Evolutionary conservation across 73 alveolate genomes (phyloP).

Genomic region (Paramecium sonneborni): DNA sequence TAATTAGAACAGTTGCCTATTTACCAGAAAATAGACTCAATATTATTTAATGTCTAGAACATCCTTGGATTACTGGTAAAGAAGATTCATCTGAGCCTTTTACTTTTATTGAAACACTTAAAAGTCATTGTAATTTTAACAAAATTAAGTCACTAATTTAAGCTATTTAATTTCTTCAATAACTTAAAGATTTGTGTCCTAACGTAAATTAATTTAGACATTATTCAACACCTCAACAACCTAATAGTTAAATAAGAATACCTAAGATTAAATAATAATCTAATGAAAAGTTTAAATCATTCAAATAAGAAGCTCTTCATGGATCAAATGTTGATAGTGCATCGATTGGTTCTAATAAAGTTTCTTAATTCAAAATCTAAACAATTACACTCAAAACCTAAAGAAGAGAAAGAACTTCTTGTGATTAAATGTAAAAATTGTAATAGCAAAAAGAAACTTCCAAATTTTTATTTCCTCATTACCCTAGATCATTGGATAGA

Average conservation of each 20-base stretch:
- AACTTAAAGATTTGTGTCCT: not conserved
- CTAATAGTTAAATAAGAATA: not conserved
- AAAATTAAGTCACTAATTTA: not conserved
- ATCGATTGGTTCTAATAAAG: not conserved
- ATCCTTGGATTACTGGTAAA: slow-evolving; percentile 35
- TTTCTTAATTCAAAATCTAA: not conserved
- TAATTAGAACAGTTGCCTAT: not conserved
- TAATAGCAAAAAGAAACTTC: not conserved
- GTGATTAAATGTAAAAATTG: not conserved
- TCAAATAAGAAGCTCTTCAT: not conserved
- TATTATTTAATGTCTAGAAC: not conserved
- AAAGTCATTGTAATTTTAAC: not conserved
- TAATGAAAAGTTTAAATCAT: not conserved
- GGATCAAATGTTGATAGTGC: not conserved
- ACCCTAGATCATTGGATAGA: not conserved
- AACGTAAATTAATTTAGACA: not conserved
- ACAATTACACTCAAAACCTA: not conserved
- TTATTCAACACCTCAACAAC: not conserved
- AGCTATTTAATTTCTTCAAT: not conserved
- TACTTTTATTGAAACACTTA: not conserved
- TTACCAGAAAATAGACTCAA: not conserved
- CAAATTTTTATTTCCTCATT: not conserved
- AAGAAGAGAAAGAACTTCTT: not conserved
- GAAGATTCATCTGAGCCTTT: not conserved
- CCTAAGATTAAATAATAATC: not conserved